These are phyloP conservation scores for Mycena olivaceomarginata DNA, from an alignment of 768 basidiomycete species.

Conservation along the genomic window DNA sequence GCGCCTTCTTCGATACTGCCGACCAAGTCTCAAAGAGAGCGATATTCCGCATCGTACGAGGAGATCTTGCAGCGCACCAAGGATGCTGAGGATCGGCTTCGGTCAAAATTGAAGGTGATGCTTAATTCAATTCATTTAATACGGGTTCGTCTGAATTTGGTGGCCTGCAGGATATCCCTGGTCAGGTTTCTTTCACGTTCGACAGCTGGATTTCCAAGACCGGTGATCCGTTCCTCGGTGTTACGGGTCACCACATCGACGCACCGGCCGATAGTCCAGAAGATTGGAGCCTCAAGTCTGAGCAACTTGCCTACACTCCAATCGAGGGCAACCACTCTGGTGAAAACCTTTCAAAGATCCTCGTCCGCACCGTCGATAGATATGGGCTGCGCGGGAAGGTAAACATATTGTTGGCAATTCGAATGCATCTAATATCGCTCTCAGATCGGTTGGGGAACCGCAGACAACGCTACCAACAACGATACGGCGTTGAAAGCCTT, in stretches of 20 bases:
- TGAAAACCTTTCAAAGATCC: slow-evolving; percentile 44
- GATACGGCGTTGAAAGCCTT: slow-evolving; percentile 49
- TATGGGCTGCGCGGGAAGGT: slow-evolving; percentile 50
- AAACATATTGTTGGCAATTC: neutral
- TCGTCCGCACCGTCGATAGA: slow-evolving; percentile 37
- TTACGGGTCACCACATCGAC: slow-evolving; percentile 46
- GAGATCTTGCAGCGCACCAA: slow-evolving; percentile 42
- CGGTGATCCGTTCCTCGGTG: slow-evolving; percentile 42
- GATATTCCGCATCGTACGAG: slow-evolving; percentile 50
- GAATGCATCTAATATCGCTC: neutral
- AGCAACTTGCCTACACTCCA: slow-evolving; percentile 36
- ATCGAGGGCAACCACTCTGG: slow-evolving; percentile 42
- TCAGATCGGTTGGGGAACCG: slow-evolving; percentile 55
- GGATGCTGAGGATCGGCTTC: slow-evolving; percentile 13
- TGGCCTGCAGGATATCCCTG: slow-evolving; percentile 11
- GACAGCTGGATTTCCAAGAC: slow-evolving; percentile 43
- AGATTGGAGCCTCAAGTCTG: slow-evolving; percentile 31
- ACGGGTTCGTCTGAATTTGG: neutral
- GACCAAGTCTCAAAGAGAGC: slow-evolving; percentile 36
- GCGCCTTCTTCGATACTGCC: slow-evolving; percentile 43
- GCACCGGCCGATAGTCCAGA: slow-evolving; percentile 10
- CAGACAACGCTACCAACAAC: slow-evolving; percentile 54
- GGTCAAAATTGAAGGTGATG: slow-evolving; percentile 14
- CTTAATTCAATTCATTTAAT: neutral
- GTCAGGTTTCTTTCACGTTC: slow-evolving; percentile 43